Evolutionary conservation across 2,329 filamentous ascomycete species (phyloP).

Genomic region (Periglandula ipomoeae): DNA sequence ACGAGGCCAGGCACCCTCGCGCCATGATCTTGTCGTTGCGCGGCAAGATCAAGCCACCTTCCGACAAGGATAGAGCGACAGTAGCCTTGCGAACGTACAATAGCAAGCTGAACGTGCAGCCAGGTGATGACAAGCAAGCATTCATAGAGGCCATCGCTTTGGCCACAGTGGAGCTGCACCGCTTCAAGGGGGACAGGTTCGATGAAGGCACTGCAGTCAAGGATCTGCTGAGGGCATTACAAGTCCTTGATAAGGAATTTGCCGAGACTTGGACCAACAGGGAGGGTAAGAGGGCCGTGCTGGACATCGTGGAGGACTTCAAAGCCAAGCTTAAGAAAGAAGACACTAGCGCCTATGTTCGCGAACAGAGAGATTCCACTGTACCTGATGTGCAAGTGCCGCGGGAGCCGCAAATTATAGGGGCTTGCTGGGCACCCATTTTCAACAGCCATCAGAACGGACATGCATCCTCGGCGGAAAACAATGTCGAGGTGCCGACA

Average conservation of each 20-base stretch:
- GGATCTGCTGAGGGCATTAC: conserved; percentile 2
- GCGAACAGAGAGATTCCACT: background rate
- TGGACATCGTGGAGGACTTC: conserved; percentile 10
- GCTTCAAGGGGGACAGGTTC: conserved; percentile 1
- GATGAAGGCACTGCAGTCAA: conserved; percentile 4
- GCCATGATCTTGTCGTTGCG: conserved; percentile 7
- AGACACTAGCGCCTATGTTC: background rate
- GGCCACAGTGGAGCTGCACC: conserved; percentile 7
- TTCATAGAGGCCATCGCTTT: conserved; percentile 8
- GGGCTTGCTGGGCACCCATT: background rate
- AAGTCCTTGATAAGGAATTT: conserved; percentile 6
- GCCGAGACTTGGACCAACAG: background rate
- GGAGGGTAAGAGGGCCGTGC: background rate
- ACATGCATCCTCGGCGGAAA: background rate
- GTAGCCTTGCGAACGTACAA: conserved; percentile 1
- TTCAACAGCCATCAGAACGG: background rate
- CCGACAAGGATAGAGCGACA: conserved; percentile 1
- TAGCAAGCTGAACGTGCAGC: conserved; percentile 3
- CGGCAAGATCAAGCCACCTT: background rate
- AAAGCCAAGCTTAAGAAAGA: conserved; percentile 3
- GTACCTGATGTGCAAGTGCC: background rate
- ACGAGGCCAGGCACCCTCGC: conserved; percentile 7
- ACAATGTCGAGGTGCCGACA: background rate
- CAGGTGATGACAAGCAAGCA: conserved; percentile 3
- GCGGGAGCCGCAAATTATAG: background rate